Evolutionary conservation across 306 rosid genomes (phyloP), one percentile per base, ranked within the genome.

Genomic region (Castanospermum australe): DNA sequence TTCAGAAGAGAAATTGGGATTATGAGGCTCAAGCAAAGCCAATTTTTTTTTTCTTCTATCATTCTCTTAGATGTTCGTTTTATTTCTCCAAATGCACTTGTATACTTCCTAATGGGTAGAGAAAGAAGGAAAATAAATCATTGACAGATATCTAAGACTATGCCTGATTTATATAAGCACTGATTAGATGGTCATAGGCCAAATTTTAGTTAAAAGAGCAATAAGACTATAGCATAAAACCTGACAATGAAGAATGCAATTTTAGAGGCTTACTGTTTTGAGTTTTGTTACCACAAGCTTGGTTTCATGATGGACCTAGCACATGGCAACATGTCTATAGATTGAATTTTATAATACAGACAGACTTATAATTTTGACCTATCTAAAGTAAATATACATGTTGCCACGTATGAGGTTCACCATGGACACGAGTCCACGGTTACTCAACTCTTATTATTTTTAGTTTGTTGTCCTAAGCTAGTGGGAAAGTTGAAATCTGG

Each of bases 1-100:
- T 81, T 59, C 17, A 15, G 8, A 30, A 64, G 59, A 6, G 30
- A 79, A 71, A 15, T 21, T 81, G 41, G 35, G 63, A 62, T 48
- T 21, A 44, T 35, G 76, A 45, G 50, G 44, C 35, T 52, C 50
- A 0, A n/a, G 50, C 2, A 2, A 44, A 9, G 50, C 2, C 17
- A 44, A 9, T 1, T 0, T 11, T 44, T 44, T 14, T 3, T 4
- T 4, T 12, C 12, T 44, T 1, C 3, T 0, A 57, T n/a, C 25
- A 15, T 62, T 35, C 21, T 24, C 18, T 25, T 68, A 28, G 9
- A 28, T 7, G 50, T 41, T 2, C 32, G 32, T 47, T 28, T 8
- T 48, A 48, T 24, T 17, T 17, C 10, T 33, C 24, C n/a, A 32
- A 6, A 41, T 67, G 33, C 20, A 13, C 38, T 67, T 66, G 7